A percentile compares a stretch with the other conserved stretches of the same genome.
These are phyloP conservation scores for Malus sylvestris DNA, from an alignment of 306 rosid species.

Conservation along the genomic window DNA sequence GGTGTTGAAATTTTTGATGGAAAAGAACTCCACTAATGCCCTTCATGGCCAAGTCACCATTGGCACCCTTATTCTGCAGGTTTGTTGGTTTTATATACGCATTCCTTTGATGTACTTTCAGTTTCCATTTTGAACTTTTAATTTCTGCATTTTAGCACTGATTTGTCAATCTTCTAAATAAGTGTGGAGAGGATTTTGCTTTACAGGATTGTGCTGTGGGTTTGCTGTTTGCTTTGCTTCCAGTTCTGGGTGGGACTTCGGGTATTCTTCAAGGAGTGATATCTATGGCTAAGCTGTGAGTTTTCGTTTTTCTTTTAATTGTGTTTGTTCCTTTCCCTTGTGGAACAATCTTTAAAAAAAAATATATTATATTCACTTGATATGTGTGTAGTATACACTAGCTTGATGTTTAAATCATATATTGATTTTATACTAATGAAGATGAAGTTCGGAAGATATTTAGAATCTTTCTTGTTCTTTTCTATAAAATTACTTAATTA, in stretches of 20 bases:
- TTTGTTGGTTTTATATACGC: slow-evolving; percentile 6
- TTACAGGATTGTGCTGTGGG: slow-evolving; percentile 48
- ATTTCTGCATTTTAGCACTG: neutral
- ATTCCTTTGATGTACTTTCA: neutral
- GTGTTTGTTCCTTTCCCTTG: neutral
- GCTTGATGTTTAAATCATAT: neutral
- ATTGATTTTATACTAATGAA: neutral
- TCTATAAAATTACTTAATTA: neutral
- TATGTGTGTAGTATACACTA: neutral
- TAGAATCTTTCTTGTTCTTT: neutral
- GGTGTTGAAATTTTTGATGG: slow-evolving; percentile 97
- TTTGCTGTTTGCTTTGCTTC: slow-evolving; percentile 69
- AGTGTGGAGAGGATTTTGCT: slow-evolving; percentile 22
- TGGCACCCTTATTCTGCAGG: slow-evolving; percentile 72
- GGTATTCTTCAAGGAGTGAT: slow-evolving; percentile 88
- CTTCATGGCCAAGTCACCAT: slow-evolving; percentile 98
- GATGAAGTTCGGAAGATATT: neutral
- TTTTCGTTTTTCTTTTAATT: neutral
- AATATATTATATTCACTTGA: neutral
- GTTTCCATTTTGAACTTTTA: neutral
- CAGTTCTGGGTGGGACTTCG: slow-evolving; percentile 92
- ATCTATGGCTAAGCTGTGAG: slow-evolving; percentile 91
- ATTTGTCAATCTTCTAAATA: slow-evolving; percentile 14
- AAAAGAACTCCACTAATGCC: slow-evolving; percentile 65
- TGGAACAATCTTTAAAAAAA: neutral